Percentiles rank a stretch among this genome's conserved stretches.
Evolutionary conservation across 176 grass and related monocot species (phyloP).

Genomic region (Elymus sibiricus): DNA sequence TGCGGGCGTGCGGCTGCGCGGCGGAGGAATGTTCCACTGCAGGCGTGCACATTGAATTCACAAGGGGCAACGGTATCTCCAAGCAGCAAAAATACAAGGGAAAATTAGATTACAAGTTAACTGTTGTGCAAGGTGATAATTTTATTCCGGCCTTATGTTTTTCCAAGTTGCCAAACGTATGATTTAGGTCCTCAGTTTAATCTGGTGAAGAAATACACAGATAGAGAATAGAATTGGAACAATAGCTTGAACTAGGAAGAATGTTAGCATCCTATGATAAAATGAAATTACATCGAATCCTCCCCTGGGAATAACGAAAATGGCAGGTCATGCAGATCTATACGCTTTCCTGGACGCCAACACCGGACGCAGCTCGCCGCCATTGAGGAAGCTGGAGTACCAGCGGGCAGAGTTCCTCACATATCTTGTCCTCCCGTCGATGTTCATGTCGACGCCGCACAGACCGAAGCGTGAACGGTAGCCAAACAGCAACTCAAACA

Average conservation of each 20-base stretch:
- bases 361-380: conserved; percentile 16
- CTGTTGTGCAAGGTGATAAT: too few species aligned
- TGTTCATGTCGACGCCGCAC: too few species aligned
- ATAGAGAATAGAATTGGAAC: neutral
- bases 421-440: conserved; percentile 30
- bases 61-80: too few species aligned
- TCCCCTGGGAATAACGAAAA: neutral
- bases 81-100: too few species aligned
- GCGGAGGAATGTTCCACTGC: too few species aligned
- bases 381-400: conserved; percentile 59
- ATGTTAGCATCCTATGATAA: neutral
- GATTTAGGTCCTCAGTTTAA: too few species aligned
- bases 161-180: too few species aligned
- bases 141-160: too few species aligned
- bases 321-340: neutral
- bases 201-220: neutral
- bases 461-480: conserved; percentile 21
- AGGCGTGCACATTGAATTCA: too few species aligned
- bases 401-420: conserved; percentile 39
- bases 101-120: too few species aligned
- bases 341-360: neutral
- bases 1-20: too few species aligned
- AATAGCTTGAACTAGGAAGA: neutral
- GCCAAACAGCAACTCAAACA: conserved; percentile 40
- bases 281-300: neutral